These are phyloP conservation scores for Orbilia blumenaviensis DNA, from an alignment of 2,329 filamentous ascomycete genomes.

Conservation along the genomic window DNA sequence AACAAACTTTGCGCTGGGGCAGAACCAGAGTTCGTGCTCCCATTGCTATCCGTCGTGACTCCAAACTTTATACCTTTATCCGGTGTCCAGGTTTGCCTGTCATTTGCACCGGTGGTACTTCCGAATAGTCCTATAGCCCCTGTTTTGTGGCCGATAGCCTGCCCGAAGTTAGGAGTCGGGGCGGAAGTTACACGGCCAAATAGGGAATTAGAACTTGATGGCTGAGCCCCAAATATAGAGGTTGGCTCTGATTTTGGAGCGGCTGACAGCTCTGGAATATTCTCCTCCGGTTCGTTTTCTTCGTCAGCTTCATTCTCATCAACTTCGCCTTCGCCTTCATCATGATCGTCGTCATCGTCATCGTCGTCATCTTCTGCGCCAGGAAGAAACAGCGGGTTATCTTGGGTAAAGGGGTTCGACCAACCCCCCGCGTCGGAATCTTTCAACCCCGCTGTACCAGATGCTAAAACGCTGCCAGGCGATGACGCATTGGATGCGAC, in stretches of 20 bases:
- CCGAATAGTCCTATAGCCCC: conserved; percentile 41
- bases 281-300: background rate
- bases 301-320: conserved; percentile 1
- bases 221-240: conserved; percentile 26
- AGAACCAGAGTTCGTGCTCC: background rate
- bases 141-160: conserved; percentile 31
- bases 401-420: conserved; percentile 47
- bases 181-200: conserved; percentile 42
- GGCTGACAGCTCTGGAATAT: background rate
- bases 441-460: conserved; percentile 48
- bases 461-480: conserved; percentile 37
- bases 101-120: conserved; percentile 24
- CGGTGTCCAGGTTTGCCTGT: conserved; percentile 55
- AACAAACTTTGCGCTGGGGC: conserved; percentile 4
- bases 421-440: conserved; percentile 29
- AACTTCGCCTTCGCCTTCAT: conserved; percentile 12
- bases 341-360: conserved; percentile 50
- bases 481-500: conserved; percentile 50
- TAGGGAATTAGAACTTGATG: conserved; percentile 15
- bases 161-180: conserved; percentile 26
- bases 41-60: conserved; percentile 38
- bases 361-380: conserved; percentile 55
- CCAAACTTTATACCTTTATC: conserved; percentile 55
- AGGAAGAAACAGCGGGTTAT: conserved; percentile 52
- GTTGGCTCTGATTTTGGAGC: background rate